These are phyloP conservation scores for Colletotrichum somersetense DNA, from an alignment of 2,329 filamentous ascomycete genomes.

Conservation along the genomic window DNA sequence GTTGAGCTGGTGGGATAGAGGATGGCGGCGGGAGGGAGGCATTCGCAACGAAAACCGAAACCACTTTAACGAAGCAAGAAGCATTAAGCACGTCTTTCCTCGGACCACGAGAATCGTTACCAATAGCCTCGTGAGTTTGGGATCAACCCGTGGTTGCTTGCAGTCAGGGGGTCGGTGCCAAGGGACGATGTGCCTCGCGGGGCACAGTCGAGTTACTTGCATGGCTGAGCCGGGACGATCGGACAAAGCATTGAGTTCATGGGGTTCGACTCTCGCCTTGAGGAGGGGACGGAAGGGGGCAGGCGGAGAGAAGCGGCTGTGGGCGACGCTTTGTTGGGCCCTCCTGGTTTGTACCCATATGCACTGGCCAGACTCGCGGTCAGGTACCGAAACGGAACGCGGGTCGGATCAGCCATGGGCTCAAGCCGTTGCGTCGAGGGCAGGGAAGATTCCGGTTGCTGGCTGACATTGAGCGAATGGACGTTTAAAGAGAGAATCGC, in stretches of 20 bases:
- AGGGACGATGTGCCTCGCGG: constrained; percentile 12
- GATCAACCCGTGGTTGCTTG: neutral
- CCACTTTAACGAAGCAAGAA: neutral
- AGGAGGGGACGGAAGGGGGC: neutral
- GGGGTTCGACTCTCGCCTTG: constrained; percentile 13
- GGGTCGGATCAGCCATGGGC: neutral
- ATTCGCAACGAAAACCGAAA: neutral
- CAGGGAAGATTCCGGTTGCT: constrained; percentile 16
- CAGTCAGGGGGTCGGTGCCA: constrained; percentile 32
- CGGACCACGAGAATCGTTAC: neutral
- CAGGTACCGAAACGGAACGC: constrained; percentile 33
- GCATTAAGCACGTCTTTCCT: neutral
- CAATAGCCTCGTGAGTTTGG: constrained; percentile 9
- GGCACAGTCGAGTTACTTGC: neutral
- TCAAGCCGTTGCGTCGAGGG: constrained; percentile 2
- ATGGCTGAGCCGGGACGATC: constrained; percentile 21
- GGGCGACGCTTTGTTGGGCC: constrained; percentile 24
- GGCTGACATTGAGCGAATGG: neutral
- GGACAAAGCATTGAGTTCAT: constrained; percentile 31
- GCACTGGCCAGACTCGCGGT: constrained; percentile 10
- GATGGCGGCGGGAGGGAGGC: too few species aligned
- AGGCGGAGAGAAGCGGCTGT: neutral
- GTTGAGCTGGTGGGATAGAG: neutral
- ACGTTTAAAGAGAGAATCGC: constrained; percentile 1
- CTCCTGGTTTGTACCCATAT: neutral